Evolutionary conservation across 352 stramenopile genomes (phyloP), one percentile per base, ranked within the genome.

Genomic region (Phytophthora pinifolia): DNA sequence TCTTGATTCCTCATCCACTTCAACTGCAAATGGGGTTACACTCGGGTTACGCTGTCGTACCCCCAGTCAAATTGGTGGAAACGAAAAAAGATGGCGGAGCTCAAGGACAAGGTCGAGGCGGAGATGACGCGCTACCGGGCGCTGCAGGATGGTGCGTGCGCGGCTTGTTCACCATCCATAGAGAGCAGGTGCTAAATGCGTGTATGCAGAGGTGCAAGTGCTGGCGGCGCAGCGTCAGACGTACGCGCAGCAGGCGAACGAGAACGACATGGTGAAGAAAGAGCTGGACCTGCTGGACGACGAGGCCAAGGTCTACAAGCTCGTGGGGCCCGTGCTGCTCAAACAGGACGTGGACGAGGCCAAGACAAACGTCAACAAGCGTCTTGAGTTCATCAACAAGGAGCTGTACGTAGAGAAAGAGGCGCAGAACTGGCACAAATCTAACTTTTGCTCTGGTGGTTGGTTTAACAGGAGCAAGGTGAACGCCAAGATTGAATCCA

Each of bases 181-280:
- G 22, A 9, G 17, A 2, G 0, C 36, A 12, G 9, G 12, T 52
- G 27, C 12, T 47, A 1, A 34, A 13, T 13, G 20, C 49, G 17
- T 46, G 10, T 13, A 6, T 43, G 41, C 65, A 85, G 79, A 94
- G 62, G 82, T 94, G 62, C 77, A 88, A 47, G 75, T 87, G 59
- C 74, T 97, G 20, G 78, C 82, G 46, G 80, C 74, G 48, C 81
- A 97, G 74, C 80, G 94, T 20, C 89, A 97, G 72, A 84, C 83
- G 48, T 94, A 96, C 46, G 84, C 96, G 60, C 83, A 94, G 51
- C 95, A 98, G 54, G 67, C 89, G 43, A 98, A 97, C 49, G 95
- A 98, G 68, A 98, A 98, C 72, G 92, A 93, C 67, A 98, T 98
- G 92, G 95, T 98, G 25, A 92, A 97, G 79, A 80, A 96, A 70